Conservation (phyloP, 2,329 filamentous ascomycete species). For the Ascomycota sp. region DNA sequence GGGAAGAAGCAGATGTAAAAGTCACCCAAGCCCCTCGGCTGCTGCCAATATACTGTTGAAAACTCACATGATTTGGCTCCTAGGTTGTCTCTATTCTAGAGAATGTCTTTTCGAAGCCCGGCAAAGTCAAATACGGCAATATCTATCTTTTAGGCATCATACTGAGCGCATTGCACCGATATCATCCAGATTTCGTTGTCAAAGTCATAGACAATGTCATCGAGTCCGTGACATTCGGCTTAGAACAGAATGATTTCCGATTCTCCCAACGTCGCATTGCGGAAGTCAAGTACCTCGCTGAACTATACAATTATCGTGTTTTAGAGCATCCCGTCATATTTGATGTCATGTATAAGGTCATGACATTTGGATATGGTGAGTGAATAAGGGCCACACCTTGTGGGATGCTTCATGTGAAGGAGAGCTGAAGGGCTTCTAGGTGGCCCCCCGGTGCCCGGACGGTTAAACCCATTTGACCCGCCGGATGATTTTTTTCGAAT, state of each 20-base stretch:
- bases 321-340: conserved; percentile 91
- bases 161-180: conserved; percentile 70
- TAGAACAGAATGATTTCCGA: conserved; percentile 94
- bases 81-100: conserved; percentile 56
- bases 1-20: conserved; percentile 71
- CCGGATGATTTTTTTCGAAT: conserved; percentile 95
- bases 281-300: conserved; percentile 88
- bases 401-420: too few species aligned
- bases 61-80: not conserved
- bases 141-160: conserved; percentile 85
- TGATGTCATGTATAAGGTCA: conserved; percentile 81
- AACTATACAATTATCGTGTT: conserved; percentile 95
- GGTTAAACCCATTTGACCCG: conserved; percentile 58
- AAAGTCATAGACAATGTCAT: conserved; percentile 81
- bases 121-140: conserved; percentile 94
- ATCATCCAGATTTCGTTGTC: conserved; percentile 80
- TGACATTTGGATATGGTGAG: conserved; percentile 73
- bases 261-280: conserved; percentile 89
- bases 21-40: not conserved
- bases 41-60: not conserved
- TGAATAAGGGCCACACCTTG: conserved; percentile 1
- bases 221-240: conserved; percentile 68
- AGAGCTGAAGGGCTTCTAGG: conserved; percentile 18
- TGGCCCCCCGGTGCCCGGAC: conserved; percentile 63
- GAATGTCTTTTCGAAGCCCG: conserved; percentile 88